phyloP scores from a whole-genome alignment of 139 green algal species.

The Penium margaritaceum region DNA sequence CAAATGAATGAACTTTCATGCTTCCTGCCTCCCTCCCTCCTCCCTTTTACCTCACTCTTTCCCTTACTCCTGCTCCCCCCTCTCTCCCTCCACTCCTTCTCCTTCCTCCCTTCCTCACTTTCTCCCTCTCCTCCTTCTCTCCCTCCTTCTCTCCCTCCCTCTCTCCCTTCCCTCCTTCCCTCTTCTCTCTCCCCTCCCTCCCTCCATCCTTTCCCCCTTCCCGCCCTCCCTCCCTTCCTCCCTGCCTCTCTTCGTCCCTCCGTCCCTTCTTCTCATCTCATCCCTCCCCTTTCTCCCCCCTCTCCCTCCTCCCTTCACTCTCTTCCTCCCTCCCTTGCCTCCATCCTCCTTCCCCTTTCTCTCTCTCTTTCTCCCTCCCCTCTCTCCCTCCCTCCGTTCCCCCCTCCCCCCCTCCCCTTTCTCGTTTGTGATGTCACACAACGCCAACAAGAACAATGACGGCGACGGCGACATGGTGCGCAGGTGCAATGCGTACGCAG shows the following conservation, averaged over 20 bases:
- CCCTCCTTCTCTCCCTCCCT: background rate
- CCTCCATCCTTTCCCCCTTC: background rate
- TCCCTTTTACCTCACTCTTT: background rate
- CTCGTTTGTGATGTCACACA: background rate
- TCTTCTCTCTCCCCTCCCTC: background rate
- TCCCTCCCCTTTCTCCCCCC: background rate
- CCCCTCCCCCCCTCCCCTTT: background rate
- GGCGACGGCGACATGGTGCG: too few relatives aligned
- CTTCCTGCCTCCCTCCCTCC: background rate
- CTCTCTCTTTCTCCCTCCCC: background rate
- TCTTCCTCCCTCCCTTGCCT: background rate
- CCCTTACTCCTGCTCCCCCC: background rate
- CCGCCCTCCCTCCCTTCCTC: background rate
- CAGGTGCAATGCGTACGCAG: conserved; percentile 5
- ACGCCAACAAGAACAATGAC: too few relatives aligned
- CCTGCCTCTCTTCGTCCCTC: background rate
- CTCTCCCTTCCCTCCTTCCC: background rate
- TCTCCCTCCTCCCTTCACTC: background rate
- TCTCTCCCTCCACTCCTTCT: background rate
- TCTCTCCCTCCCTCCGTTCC: background rate
- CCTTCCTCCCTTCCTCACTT: background rate
- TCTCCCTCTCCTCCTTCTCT: background rate
- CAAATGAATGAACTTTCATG: too few relatives aligned
- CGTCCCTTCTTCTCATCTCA: background rate
- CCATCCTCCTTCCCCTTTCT: background rate